Evolutionary conservation across 148 eudicot species (phyloP), one percentile per base, ranked within the genome.

Genomic region (Silene conica): DNA sequence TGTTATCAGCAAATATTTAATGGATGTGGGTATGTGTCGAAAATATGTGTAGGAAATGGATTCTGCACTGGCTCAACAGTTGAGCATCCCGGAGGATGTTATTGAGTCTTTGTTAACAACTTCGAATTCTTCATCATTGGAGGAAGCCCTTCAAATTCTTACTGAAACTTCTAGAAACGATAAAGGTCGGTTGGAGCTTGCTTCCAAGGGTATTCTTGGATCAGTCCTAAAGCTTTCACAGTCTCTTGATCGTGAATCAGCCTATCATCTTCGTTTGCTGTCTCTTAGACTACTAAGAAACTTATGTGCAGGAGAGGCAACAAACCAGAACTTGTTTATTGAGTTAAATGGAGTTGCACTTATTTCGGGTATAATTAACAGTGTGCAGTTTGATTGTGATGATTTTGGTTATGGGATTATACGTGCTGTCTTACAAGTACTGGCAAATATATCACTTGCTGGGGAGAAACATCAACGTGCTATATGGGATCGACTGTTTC

Each of bases 211-310:
- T 67, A 70, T 85, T 34, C 80, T 91, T 19, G 67, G 79, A 2
- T 15, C 63, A n/a, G 82, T 85, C 45, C 90, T 89, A 23, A 76
- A 79, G 48, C 80, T 94, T 6, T 79, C 85, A 50, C 85, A 82
- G 67, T 78, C 54, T 72, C 82, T 86, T 12, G 71, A 76, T 22
- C 14, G n/a, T 63, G 78, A 85, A 41, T 78, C 85, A n/a, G 69
- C 69, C 26, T 73, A 76, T 60, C 82, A 69, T 14, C 85, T 81
- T 62, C 88, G 82, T 18, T 74, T 83, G 20, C 72, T 87, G 74
- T 83, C 96, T 66, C 76, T 94, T 63, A 86, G 90, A 78, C 88
- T 94, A 22, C 83, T 94, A 3, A 91, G 98, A 76, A 94, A 94
- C 78, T 82, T 94, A 18, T 88, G 93, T 76, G 98, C 96, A 0